A percentile compares a stretch with the other conserved stretches of the same genome.
Conservation (phyloP, 495 filamentous ascomycete species). For the Aspergillus hancockii region DNA sequence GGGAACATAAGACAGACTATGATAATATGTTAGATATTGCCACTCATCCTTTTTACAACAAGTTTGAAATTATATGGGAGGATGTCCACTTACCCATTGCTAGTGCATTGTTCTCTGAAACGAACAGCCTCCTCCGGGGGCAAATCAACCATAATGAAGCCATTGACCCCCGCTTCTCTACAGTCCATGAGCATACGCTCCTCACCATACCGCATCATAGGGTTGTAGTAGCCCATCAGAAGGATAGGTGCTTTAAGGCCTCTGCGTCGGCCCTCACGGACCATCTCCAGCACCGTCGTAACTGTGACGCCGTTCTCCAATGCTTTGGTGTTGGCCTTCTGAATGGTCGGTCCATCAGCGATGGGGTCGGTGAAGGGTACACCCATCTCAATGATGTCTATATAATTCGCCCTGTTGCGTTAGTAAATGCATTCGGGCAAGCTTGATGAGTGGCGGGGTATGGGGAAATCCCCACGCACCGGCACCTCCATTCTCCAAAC, state of each 20-base stretch:
- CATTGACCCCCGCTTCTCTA: constrained; percentile 84
- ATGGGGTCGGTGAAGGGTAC: constrained; percentile 98
- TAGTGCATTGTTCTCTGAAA: constrained; percentile 83
- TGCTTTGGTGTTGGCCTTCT: constrained; percentile 85
- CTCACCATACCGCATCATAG: constrained; percentile 88
- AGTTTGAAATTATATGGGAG: not conserved
- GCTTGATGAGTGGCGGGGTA: constrained; percentile 9
- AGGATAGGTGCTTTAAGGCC: constrained; percentile 82
- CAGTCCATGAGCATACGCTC: constrained; percentile 84
- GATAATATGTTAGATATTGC: not conserved
- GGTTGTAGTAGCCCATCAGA: constrained; percentile 99
- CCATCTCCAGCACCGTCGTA: constrained; percentile 71
- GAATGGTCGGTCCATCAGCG: constrained; percentile 92
- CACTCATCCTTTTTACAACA: too few relatives aligned
- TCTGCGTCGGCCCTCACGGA: constrained; percentile 69
- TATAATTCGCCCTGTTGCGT: not conserved
- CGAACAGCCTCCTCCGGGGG: constrained; percentile 95
- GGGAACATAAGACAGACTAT: constrained; percentile 87
- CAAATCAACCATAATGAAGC: constrained; percentile 96
- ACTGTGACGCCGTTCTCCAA: constrained; percentile 88
- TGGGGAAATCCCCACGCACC: constrained; percentile 53
- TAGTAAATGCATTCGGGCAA: not conserved
- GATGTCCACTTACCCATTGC: constrained; percentile 57
- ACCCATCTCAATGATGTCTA: constrained; percentile 55
- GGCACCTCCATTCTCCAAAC: constrained; percentile 89